These are phyloP conservation scores for Suillus weaverae DNA, from an alignment of 768 basidiomycete genomes.

Conservation along the genomic window DNA sequence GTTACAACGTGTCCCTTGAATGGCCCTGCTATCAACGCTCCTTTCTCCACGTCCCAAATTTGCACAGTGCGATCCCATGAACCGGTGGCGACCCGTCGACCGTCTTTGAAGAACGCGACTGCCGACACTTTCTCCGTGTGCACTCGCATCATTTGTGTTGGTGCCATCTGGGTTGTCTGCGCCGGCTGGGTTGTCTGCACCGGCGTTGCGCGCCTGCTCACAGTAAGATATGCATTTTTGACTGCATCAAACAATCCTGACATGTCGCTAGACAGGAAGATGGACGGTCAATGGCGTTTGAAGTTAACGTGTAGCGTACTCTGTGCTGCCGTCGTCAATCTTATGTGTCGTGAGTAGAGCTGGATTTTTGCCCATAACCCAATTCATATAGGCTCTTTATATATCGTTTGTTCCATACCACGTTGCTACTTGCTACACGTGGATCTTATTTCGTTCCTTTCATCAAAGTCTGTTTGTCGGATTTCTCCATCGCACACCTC, in stretches of 20 bases:
- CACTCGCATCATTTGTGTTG: neutral
- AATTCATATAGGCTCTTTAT: neutral
- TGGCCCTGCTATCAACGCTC: conserved; percentile 14
- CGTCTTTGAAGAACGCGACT: conserved; percentile 30
- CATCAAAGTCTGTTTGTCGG: too few relatives aligned
- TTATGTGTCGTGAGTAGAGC: neutral
- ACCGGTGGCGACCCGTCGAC: conserved; percentile 23
- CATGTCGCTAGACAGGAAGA: neutral
- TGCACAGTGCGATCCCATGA: conserved; percentile 26
- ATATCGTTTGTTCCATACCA: neutral
- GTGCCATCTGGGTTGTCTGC: neutral
- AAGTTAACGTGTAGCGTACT: neutral
- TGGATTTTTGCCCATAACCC: neutral
- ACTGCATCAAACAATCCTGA: neutral
- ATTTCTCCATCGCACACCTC: too few relatives aligned
- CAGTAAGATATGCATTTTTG: neutral
- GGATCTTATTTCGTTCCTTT: neutral
- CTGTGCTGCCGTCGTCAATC: neutral
- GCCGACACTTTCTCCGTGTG: neutral
- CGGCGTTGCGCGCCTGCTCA: neutral
- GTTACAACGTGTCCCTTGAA: conserved; percentile 26
- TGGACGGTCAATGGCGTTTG: neutral
- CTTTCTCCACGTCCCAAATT: conserved; percentile 29
- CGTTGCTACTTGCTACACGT: neutral
- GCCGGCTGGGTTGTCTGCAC: neutral